phyloP scores from a whole-genome alignment of 2,329 filamentous ascomycete genomes.

The Raffaelea ambrosiae region DNA sequence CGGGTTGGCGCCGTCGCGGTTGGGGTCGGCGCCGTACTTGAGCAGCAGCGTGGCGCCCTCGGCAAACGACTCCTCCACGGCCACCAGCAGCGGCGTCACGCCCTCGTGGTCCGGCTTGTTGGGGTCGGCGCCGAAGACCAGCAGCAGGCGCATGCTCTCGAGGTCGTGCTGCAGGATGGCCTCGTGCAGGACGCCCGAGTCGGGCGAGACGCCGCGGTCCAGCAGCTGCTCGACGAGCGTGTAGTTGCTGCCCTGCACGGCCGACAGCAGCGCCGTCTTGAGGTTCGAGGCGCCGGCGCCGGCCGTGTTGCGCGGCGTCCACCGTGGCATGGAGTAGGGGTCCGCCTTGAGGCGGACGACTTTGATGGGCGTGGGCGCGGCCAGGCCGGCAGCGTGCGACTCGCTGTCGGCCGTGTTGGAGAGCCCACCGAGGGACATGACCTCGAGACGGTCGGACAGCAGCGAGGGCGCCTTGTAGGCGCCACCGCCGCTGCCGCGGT shows the following conservation, averaged over 20 bases:
- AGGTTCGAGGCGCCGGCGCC: constrained; percentile 34
- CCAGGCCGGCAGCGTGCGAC: constrained; percentile 14
- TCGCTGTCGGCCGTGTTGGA: constrained; percentile 18
- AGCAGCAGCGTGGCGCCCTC: constrained; percentile 51
- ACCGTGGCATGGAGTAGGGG: constrained; percentile 41
- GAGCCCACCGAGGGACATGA: constrained; percentile 8
- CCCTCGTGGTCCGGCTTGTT: constrained; percentile 41
- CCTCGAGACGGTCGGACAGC: constrained; percentile 10
- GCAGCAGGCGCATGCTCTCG: constrained; percentile 45
- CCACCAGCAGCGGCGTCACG: constrained; percentile 41
- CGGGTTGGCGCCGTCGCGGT: constrained; percentile 36
- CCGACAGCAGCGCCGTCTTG: constrained; percentile 40
- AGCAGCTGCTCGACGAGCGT: constrained; percentile 48
- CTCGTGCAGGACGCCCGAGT: constrained; percentile 42
- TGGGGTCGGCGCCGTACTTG: constrained; percentile 56
- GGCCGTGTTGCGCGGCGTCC: constrained; percentile 35
- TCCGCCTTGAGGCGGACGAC: constrained; percentile 43
- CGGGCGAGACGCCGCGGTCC: constrained; percentile 46
- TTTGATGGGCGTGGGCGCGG: constrained; percentile 24
- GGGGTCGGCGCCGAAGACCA: constrained; percentile 49
- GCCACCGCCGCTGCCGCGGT: not conserved
- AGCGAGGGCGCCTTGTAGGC: not conserved
- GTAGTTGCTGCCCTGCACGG: constrained; percentile 48
- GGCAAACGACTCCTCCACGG: constrained; percentile 43
- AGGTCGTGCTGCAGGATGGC: constrained; percentile 41